Evolutionary conservation across 352 stramenopile species (phyloP), one percentile per base, ranked within the genome.

Genomic region (Phytophthora brassicae): DNA sequence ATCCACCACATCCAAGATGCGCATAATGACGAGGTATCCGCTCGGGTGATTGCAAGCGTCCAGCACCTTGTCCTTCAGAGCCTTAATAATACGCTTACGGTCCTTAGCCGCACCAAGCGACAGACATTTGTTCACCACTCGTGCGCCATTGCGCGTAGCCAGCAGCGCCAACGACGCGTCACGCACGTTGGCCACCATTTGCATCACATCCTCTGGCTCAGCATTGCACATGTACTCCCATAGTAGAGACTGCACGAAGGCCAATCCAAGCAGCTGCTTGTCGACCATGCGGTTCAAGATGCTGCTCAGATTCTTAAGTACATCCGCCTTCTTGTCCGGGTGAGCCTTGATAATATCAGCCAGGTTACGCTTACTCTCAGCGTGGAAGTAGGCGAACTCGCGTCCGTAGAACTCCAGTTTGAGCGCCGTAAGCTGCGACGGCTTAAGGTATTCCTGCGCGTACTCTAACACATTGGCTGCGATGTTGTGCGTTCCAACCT

Each of bases 401-500:
- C 90, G 90, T 49, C 88, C 88, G 57, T 88, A 96, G 58, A 96
- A 95, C 66, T 96, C 86, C 41, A 96, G 81, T 66, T 92, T 94
- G 41, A 96, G 74, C 5, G 81, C 80, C 14, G 82, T 89, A 13
- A 96, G 72, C 68, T 94, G 84, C 81, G 92, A 75, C 71, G 85
- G 81, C 84, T 97, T 69, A 52, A 90, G 54, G 72, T 95, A 64
- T 60, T 91, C 84, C 85, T 98, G 68, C 60, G 66, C 68, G 75
- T 90, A 95, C 74, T 99, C 94, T 6, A 98, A 69, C 48, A 98
- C 91, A 44, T 96, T 89, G 45, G 95, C 89, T 14, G 87, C 95
- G 44, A 98, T 96, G 63, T 97, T 96, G 78, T 99, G 95, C 49
- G 97, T 97, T 26, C 81, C 94, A 17, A 99, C 68, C 59, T 96